Evolutionary conservation across 139 green algal genomes (phyloP), one percentile per base, ranked within the genome.

Genomic region (Chlorella sp.): DNA sequence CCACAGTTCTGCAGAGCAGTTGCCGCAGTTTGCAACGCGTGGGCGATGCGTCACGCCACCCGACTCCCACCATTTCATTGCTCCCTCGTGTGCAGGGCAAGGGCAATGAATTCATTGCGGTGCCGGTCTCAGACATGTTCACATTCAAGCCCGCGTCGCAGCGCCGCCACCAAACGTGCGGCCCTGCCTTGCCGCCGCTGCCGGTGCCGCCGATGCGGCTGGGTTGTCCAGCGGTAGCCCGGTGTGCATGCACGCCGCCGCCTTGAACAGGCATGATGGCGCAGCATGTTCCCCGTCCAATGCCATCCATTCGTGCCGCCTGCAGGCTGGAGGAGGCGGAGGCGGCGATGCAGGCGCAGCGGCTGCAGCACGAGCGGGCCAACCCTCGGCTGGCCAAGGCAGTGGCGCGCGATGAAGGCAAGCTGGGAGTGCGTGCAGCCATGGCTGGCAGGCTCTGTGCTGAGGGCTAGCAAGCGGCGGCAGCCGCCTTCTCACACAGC

Each of bases 251-350:
- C n/a, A n/a, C n/a, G n/a, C n/a, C n/a, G n/a, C n/a, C n/a, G n/a
- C n/a, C n/a, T n/a, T n/a, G n/a, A n/a, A n/a, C n/a, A n/a, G n/a
- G n/a, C n/a, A n/a, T n/a, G n/a, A n/a, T n/a, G n/a, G n/a, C n/a
- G n/a, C n/a, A n/a, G n/a, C n/a, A n/a, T n/a, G n/a, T n/a, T n/a
- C n/a, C n/a, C n/a, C 0, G 3, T 64, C 44, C 40, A 16, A 30
- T 43, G 34, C 32, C 43, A n/a, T 4, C 28, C 46, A 36, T 16
- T 40, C 3, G 11, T 41, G 5, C 38, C 48, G 32, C 20, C 4
- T 74, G 83, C 79, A 88, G 83, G 43, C 48, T 90, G 65, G 87
- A 90, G 44, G 87, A 90, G 51, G 87, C 87, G 26, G 87, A 90
- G 73, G 87, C 83, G 13, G 67, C 81, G 20, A 90, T 90, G 87